phyloP scores from a whole-genome alignment of 2,329 filamentous ascomycete species.

The Fusarium sp. region DNA sequence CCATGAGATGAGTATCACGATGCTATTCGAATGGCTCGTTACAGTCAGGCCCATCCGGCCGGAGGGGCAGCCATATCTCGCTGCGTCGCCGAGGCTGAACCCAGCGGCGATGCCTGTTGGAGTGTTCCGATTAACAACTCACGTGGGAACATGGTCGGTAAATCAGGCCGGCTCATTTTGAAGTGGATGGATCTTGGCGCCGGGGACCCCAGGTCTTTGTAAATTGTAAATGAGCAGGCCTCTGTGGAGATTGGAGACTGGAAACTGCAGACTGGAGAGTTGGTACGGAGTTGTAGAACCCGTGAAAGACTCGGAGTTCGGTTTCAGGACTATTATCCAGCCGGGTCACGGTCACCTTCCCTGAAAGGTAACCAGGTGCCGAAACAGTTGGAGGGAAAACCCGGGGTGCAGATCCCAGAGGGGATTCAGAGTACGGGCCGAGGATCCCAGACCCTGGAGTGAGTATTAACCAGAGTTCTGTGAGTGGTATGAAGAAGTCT shows the following conservation, averaged over 20 bases:
- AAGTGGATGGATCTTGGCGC: slow-evolving; percentile 25
- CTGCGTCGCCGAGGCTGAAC: slow-evolving; percentile 10
- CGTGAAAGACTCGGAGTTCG: background rate
- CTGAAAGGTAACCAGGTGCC: slow-evolving; percentile 29
- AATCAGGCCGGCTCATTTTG: slow-evolving; percentile 19
- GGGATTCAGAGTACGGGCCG: slow-evolving; percentile 41
- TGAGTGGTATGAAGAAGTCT: slow-evolving; percentile 30
- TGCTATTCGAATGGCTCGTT: slow-evolving; percentile 5
- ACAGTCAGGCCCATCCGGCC: slow-evolving; percentile 13
- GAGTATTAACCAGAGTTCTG: slow-evolving; percentile 29
- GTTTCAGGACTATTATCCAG: slow-evolving; percentile 15
- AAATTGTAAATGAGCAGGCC: background rate
- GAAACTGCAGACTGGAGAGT: too few relatives aligned
- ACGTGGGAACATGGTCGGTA: slow-evolving; percentile 21
- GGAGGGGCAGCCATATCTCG: slow-evolving; percentile 2
- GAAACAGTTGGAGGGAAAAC: slow-evolving; percentile 36
- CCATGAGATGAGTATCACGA: slow-evolving; percentile 5
- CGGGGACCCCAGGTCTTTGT: slow-evolving; percentile 7
- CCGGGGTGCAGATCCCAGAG: slow-evolving; percentile 40
- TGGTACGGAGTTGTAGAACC: background rate
- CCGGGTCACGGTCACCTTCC: slow-evolving; percentile 31
- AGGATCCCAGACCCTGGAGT: slow-evolving; percentile 41
- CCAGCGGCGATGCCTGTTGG: slow-evolving; percentile 2
- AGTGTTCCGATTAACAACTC: slow-evolving; percentile 25
- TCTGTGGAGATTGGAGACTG: background rate